A percentile compares a stretch with the other conserved stretches of the same genome.
These are phyloP conservation scores for Elsinoe necatrix DNA, from an alignment of 2,329 filamentous ascomycete species.

Conservation along the genomic window DNA sequence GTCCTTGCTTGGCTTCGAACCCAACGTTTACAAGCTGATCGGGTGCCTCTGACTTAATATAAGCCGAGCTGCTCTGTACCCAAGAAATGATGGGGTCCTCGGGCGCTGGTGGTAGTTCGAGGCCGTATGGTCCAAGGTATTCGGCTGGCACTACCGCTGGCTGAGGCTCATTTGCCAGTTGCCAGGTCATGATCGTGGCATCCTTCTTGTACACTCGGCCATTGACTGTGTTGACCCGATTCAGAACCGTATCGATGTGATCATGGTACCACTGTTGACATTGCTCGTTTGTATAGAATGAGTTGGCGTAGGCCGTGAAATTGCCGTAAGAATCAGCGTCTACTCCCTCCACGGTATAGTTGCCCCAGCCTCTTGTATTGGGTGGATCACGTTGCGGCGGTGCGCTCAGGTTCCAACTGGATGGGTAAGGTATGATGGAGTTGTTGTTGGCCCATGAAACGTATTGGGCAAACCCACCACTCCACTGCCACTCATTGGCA, in stretches of 20 bases:
- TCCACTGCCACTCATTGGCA: slow-evolving; percentile 35
- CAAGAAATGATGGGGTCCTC: slow-evolving; percentile 31
- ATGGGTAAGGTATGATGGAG: slow-evolving; percentile 30
- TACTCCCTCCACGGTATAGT: slow-evolving; percentile 30
- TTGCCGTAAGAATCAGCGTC: slow-evolving; percentile 28
- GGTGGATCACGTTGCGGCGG: slow-evolving; percentile 28
- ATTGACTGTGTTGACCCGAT: slow-evolving; percentile 31
- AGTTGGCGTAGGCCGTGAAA: slow-evolving; percentile 27
- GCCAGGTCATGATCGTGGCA: slow-evolving; percentile 36
- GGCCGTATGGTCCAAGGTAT: slow-evolving; percentile 25
- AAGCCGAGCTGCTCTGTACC: slow-evolving; percentile 31
- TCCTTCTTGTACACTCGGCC: slow-evolving; percentile 31
- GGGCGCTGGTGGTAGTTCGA: slow-evolving; percentile 26
- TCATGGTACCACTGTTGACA: slow-evolving; percentile 32
- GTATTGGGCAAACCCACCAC: slow-evolving; percentile 33
- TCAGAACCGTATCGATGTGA: slow-evolving; percentile 32
- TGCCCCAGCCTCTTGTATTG: slow-evolving; percentile 32
- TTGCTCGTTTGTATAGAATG: slow-evolving; percentile 30
- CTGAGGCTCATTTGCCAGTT: slow-evolving; percentile 35
- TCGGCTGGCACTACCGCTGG: slow-evolving; percentile 23
- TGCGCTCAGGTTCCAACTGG: slow-evolving; percentile 33
- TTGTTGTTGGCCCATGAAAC: slow-evolving; percentile 32
- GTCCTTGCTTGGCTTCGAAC: slow-evolving; percentile 33
- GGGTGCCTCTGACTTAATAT: slow-evolving; percentile 31
- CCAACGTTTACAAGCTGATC: slow-evolving; percentile 34